Percentiles rank a stretch among this genome's conserved stretches.
phyloP scores from a whole-genome alignment of 2,329 filamentous ascomycete species.

The Neonectria ditissima region DNA sequence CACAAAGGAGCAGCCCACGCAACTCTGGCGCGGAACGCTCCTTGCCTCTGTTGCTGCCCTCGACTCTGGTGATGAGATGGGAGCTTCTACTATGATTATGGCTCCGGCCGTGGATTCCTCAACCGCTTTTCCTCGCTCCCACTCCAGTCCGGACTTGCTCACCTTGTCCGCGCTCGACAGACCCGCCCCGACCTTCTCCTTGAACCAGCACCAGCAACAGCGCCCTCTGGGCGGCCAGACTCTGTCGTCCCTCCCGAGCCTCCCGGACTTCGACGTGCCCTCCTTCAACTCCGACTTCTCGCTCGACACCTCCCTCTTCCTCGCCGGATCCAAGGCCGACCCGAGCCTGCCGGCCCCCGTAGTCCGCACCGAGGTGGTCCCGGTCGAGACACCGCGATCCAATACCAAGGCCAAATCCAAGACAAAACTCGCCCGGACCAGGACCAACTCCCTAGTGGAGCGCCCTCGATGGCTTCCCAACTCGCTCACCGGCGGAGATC shows the following conservation, averaged over 20 bases:
- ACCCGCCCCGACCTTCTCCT: conserved; percentile 37
- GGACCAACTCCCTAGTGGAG: conserved; percentile 61
- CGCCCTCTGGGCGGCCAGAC: conserved; percentile 25
- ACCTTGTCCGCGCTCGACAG: conserved; percentile 46
- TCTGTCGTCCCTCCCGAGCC: conserved; percentile 33
- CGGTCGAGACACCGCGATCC: conserved; percentile 32
- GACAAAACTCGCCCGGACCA: conserved; percentile 46
- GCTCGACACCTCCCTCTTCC: conserved; percentile 60
- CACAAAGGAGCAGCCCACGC: conserved; percentile 24
- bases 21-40: conserved; percentile 36
- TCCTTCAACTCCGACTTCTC: conserved; percentile 64
- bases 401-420: conserved; percentile 28
- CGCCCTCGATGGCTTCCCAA: conserved; percentile 65
- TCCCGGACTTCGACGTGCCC: conserved; percentile 63
- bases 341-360: conserved; percentile 32
- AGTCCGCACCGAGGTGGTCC: conserved; percentile 39
- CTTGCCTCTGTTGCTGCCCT: conserved; percentile 17
- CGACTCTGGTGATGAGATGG: conserved; percentile 50
- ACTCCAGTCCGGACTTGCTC: conserved; percentile 50
- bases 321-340: conserved; percentile 44
- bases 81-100: conserved; percentile 53
- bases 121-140: conserved; percentile 49
- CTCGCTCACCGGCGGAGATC: conserved; percentile 54
- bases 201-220: conserved; percentile 36
- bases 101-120: conserved; percentile 52